phyloP scores from a whole-genome alignment of 1,284 basidiomycete genomes.

The Ganoderma boninense region DNA sequence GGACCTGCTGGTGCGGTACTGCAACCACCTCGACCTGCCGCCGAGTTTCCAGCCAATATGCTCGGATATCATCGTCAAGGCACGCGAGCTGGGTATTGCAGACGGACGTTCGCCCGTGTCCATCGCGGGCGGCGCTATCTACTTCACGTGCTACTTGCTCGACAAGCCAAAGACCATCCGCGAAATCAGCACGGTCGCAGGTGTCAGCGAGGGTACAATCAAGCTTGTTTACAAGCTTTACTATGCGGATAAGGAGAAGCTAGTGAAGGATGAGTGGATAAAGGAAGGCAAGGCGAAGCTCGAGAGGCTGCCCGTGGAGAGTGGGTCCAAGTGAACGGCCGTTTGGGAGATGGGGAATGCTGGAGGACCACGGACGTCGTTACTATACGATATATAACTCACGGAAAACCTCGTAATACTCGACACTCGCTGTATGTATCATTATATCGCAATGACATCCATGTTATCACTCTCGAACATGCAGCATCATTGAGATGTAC shows the following conservation, averaged over 20 bases:
- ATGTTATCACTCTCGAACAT: constrained; percentile 8
- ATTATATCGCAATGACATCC: constrained; percentile 30
- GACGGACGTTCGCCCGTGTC: constrained; percentile 96
- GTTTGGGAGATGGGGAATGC: neutral
- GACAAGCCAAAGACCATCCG: constrained; percentile 79
- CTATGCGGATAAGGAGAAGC: constrained; percentile 70
- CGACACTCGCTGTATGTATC: constrained; percentile 30
- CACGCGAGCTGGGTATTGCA: constrained; percentile 86
- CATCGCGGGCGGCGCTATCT: constrained; percentile 95
- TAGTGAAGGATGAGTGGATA: constrained; percentile 86
- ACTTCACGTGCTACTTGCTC: constrained; percentile 88
- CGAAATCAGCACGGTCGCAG: constrained; percentile 94
- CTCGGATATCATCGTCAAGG: constrained; percentile 84
- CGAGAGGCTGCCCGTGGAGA: constrained; percentile 52
- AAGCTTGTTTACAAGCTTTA: constrained; percentile 86
- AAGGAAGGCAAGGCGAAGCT: constrained; percentile 78
- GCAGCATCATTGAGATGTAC: neutral
- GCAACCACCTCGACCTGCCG: constrained; percentile 92
- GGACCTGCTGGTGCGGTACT: constrained; percentile 92
- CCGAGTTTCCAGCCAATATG: constrained; percentile 85
- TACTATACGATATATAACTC: constrained; percentile 19
- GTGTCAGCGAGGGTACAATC: constrained; percentile 97
- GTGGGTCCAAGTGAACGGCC: constrained; percentile 34
- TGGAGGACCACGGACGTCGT: constrained; percentile 16
- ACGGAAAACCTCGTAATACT: constrained; percentile 19